These are phyloP conservation scores for Pleochaeta shiraiana DNA, from an alignment of 2,329 filamentous ascomycete species.

Conservation along the genomic window DNA sequence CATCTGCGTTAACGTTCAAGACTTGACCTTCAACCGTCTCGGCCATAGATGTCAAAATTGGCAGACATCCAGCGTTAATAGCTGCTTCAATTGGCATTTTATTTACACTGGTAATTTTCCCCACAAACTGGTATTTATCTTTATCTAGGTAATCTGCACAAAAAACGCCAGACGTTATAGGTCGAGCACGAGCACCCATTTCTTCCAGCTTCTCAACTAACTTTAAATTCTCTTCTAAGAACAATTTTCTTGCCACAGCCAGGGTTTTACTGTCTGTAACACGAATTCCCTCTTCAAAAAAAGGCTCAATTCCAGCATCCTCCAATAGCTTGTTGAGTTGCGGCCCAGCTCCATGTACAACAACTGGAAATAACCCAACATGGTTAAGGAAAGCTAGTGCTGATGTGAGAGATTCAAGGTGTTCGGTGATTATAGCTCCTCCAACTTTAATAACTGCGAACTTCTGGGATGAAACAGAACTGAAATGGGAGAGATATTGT, in stretches of 20 bases:
- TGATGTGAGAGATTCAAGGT: constrained; percentile 76
- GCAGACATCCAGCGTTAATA: constrained; percentile 76
- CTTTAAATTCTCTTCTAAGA: constrained; percentile 88
- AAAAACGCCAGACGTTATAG: constrained; percentile 78
- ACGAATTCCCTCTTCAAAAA: constrained; percentile 91
- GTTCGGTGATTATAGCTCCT: constrained; percentile 84
- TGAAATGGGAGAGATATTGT: constrained; percentile 96
- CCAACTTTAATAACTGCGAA: constrained; percentile 98
- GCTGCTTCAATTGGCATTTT: constrained; percentile 77
- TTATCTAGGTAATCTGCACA: constrained; percentile 88
- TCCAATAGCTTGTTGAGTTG: constrained; percentile 86
- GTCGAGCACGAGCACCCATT: constrained; percentile 71
- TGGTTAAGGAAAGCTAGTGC: constrained; percentile 83
- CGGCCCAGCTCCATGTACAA: constrained; percentile 86
- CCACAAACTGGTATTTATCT: constrained; percentile 88
- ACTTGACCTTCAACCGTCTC: constrained; percentile 82
- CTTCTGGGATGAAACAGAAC: constrained; percentile 85
- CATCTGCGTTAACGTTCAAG: constrained; percentile 94
- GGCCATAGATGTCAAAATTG: constrained; percentile 89
- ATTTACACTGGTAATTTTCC: constrained; percentile 86
- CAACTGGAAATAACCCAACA: constrained; percentile 83
- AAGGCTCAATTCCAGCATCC: constrained; percentile 76
- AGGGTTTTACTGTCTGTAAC: constrained; percentile 93
- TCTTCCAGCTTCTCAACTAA: constrained; percentile 75
- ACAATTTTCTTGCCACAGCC: constrained; percentile 73